phyloP scores from a whole-genome alignment of 2,329 filamentous ascomycete genomes.

The Aspergillus calidoustus region DNA sequence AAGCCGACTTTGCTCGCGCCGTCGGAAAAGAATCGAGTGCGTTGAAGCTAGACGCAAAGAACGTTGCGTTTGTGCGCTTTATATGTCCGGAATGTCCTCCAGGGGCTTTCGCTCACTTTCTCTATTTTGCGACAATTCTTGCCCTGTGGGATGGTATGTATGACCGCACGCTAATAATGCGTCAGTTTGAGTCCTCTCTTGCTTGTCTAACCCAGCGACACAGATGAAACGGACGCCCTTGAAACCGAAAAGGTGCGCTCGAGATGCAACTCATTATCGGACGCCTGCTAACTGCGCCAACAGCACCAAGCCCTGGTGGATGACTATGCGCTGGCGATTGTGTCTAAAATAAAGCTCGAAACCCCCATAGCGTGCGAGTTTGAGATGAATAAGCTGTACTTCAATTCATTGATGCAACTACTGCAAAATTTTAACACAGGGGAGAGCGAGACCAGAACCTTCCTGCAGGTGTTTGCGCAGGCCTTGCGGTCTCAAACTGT shows the following conservation, averaged over 20 bases:
- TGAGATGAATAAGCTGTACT: neutral
- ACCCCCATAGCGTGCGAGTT: neutral
- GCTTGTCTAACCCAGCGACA: neutral
- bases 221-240: constrained; percentile 3
- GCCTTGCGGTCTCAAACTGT: no score
- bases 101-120: neutral
- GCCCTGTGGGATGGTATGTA: neutral
- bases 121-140: neutral
- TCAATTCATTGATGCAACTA: neutral
- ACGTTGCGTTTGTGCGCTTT: neutral
- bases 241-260: neutral
- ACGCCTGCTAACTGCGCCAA: neutral
- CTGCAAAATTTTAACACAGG: neutral
- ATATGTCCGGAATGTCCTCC: neutral
- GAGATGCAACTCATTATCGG: neutral
- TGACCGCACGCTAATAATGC: no score
- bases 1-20: neutral
- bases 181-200: neutral
- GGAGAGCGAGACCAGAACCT: neutral
- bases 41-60: neutral
- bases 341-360: neutral
- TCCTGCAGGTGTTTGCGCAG: neutral
- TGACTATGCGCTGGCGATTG: neutral
- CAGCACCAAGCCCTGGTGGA: neutral
- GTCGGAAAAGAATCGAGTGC: neutral